phyloP scores from a whole-genome alignment of 2,329 filamentous ascomycete genomes.

The Lachnum nothofagi region DNA sequence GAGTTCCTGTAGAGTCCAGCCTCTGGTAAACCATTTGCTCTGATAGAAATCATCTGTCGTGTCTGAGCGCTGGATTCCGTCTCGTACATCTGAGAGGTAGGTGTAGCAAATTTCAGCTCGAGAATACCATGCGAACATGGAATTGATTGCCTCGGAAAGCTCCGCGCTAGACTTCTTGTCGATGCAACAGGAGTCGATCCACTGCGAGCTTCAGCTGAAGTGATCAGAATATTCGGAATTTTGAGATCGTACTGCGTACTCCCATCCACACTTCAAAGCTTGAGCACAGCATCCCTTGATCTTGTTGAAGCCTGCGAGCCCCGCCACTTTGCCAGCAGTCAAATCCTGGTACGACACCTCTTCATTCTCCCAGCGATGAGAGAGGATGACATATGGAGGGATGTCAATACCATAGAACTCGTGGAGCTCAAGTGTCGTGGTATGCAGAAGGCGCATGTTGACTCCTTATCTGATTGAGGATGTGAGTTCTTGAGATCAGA shows the following conservation, averaged over 20 bases:
- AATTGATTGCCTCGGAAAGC: neutral
- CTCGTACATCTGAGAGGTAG: neutral
- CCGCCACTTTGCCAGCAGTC: neutral
- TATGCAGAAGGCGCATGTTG: neutral
- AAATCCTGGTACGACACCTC: slow-evolving; percentile 29
- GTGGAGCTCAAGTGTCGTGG: neutral
- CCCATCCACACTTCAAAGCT: neutral
- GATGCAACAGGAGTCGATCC: neutral
- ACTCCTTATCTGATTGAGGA: too few species aligned
- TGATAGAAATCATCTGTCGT: neutral
- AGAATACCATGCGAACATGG: neutral
- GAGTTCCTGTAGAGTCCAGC: too few species aligned
- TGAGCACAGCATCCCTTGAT: neutral
- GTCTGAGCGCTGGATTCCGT: neutral
- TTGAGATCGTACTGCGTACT: too few species aligned
- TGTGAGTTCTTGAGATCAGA: neutral
- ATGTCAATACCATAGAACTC: neutral
- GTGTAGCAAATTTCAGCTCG: neutral
- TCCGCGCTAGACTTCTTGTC: neutral
- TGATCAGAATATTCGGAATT: too few species aligned
- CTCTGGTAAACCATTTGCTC: too few species aligned
- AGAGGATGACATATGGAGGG: slow-evolving; percentile 30
- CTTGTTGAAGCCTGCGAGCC: neutral
- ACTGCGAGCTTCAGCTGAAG: too few species aligned
- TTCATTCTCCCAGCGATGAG: slow-evolving; percentile 29